Conservation (phyloP, 805 yeast genomes). For the Saturnispora gosingensis region DNA sequence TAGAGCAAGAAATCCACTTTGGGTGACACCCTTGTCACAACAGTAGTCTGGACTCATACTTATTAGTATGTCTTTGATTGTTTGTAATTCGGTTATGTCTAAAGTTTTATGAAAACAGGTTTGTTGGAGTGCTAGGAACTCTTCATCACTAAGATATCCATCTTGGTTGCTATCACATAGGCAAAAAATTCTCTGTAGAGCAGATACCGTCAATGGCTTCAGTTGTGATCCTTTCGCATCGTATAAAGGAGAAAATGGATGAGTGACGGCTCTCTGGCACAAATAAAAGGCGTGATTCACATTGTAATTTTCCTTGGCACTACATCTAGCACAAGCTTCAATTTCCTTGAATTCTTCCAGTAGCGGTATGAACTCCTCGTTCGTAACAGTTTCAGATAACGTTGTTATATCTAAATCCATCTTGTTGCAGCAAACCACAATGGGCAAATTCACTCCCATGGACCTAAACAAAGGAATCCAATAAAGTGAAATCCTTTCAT, state of each 20-base stretch:
- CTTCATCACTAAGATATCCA: slow-evolving; percentile 64
- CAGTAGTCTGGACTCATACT: slow-evolving; percentile 23
- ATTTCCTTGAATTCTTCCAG: slow-evolving; percentile 88
- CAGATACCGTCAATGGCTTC: slow-evolving; percentile 68
- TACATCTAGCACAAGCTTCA: slow-evolving; percentile 82
- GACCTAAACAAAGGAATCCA: slow-evolving; percentile 95
- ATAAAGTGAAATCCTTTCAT: slow-evolving; percentile 80
- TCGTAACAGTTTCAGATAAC: slow-evolving; percentile 37
- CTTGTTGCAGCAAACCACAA: slow-evolving; percentile 80
- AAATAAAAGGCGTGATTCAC: slow-evolving; percentile 88
- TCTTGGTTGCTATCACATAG: slow-evolving; percentile 88
- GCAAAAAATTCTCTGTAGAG: slow-evolving; percentile 73
- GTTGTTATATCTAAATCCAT: slow-evolving; percentile 18
- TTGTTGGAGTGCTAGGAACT: slow-evolving; percentile 58
- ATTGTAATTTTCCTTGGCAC: slow-evolving; percentile 76
- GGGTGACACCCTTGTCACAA: slow-evolving; percentile 47
- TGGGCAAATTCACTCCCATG: slow-evolving; percentile 87
- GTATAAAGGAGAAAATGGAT: slow-evolving; percentile 86
- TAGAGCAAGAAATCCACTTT: slow-evolving; percentile 65
- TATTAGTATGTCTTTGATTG: slow-evolving; percentile 31
- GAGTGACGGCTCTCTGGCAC: slow-evolving; percentile 87
- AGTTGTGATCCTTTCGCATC: slow-evolving; percentile 83
- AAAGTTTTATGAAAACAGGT: slow-evolving; percentile 59
- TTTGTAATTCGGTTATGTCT: slow-evolving; percentile 39
- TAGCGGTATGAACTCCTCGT: slow-evolving; percentile 79